phyloP scores from a whole-genome alignment of 2,329 filamentous ascomycete genomes.

The Sarocladiaceae sp. region DNA sequence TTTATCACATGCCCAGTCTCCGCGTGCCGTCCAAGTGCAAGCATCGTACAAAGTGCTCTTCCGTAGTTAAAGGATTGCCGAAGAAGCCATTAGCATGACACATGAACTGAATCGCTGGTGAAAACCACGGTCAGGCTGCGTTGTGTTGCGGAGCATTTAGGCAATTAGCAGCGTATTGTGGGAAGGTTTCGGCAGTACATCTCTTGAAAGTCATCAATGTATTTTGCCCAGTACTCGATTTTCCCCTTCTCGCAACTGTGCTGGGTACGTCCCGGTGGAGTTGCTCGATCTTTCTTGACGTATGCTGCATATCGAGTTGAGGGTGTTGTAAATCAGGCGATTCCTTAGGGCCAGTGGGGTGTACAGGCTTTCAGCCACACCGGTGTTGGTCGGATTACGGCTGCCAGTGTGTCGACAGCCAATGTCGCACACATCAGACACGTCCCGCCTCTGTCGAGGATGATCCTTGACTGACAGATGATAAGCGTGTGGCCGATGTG shows the following conservation, averaged over 20 bases:
- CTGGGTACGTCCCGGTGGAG: too few species aligned
- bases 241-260: not conserved
- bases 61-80: too few species aligned
- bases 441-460: not conserved
- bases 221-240: not conserved
- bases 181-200: not conserved
- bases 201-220: not conserved
- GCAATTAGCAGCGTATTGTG: not conserved
- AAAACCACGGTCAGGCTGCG: too few species aligned
- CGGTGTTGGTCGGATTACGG: not conserved
- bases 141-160: too few species aligned
- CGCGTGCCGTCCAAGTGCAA: too few species aligned
- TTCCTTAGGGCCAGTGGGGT: not conserved
- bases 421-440: not conserved
- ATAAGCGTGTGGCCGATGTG: too few species aligned
- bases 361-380: not conserved
- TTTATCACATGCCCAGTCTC: too few species aligned
- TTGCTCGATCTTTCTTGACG: not conserved
- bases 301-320: not conserved
- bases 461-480: slow-evolving; percentile 6
- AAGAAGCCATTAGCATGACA: too few species aligned
- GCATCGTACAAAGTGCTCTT: too few species aligned
- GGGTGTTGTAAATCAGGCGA: not conserved
- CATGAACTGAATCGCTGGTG: too few species aligned
- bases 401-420: not conserved